Conservation (phyloP, 108 stramenopile genomes). For the Cyclotella sp. region DNA sequence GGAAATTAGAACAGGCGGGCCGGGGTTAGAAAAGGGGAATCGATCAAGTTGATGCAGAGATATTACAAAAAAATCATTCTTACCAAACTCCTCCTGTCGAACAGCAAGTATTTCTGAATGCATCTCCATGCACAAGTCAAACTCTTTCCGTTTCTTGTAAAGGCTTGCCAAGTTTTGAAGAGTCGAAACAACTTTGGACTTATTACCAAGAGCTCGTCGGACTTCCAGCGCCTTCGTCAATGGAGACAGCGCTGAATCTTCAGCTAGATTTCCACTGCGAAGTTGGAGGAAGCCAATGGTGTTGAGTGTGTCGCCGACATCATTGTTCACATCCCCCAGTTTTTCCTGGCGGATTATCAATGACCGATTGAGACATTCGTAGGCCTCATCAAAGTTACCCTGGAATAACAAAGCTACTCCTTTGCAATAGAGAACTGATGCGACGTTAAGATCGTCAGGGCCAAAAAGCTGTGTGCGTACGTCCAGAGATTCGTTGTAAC, state of each 20-base stretch:
- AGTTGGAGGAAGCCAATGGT: constrained; percentile 80
- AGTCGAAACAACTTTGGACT: constrained; percentile 75
- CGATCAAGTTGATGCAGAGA: neutral
- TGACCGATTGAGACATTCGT: constrained; percentile 69
- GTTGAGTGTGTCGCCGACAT: constrained; percentile 80
- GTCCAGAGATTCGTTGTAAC: constrained; percentile 73
- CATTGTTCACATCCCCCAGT: constrained; percentile 62
- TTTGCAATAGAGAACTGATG: constrained; percentile 75
- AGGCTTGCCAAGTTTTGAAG: constrained; percentile 84
- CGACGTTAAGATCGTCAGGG: constrained; percentile 62
- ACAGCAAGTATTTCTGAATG: constrained; percentile 37
- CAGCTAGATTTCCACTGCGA: constrained; percentile 56
- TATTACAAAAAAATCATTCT: neutral
- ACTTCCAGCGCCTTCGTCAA: constrained; percentile 76
- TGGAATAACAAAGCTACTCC: constrained; percentile 72
- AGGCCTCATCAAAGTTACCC: constrained; percentile 60
- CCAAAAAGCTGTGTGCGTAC: constrained; percentile 62
- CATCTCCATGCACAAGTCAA: constrained; percentile 34
- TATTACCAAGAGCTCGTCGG: constrained; percentile 63
- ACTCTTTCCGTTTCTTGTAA: constrained; percentile 64
- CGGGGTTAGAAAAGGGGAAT: neutral
- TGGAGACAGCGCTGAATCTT: constrained; percentile 61
- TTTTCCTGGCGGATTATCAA: constrained; percentile 65
- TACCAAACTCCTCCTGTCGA: constrained; percentile 42
- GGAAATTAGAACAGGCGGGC: neutral